A percentile compares a stretch with the other conserved stretches of the same genome.
Conservation (phyloP, 371 early-diverging fungal species). For the Basidiobolus meristosporus region DNA sequence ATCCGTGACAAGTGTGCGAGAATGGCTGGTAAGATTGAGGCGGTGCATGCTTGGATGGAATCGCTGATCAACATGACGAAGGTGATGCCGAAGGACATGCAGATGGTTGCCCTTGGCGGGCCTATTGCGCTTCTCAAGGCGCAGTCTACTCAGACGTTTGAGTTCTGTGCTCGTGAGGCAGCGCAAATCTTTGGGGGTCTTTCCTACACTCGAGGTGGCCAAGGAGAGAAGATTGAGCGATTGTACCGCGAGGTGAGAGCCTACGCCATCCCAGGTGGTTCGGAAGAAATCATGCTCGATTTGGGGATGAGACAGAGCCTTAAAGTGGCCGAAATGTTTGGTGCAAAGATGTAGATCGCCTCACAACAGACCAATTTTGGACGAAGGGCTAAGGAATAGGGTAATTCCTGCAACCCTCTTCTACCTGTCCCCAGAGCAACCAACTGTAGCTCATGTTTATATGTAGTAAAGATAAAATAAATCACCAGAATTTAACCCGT, state of each 20-base stretch:
- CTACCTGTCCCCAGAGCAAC: too few relatives aligned
- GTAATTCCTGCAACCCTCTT: too few relatives aligned
- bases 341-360: background rate
- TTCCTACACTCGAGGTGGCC: constrained; percentile 57
- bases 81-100: constrained; percentile 36
- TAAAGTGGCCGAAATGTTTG: constrained; percentile 17
- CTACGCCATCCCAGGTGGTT: constrained; percentile 80
- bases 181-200: constrained; percentile 85
- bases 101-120: constrained; percentile 58
- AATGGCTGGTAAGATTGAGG: constrained; percentile 74
- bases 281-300: constrained; percentile 68
- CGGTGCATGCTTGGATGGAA: constrained; percentile 77
- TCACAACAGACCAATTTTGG: too few relatives aligned
- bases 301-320: constrained; percentile 60
- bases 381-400: too few relatives aligned
- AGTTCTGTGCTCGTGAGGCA: constrained; percentile 77
- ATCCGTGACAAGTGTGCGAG: constrained; percentile 43
- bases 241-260: constrained; percentile 75
- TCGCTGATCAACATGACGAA: constrained; percentile 37
- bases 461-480: too few relatives aligned
- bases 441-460: too few relatives aligned
- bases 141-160: constrained; percentile 67
- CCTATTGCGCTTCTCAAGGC: constrained; percentile 78
- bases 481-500: too few relatives aligned
- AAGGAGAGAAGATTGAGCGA: constrained; percentile 75